phyloP scores from a whole-genome alignment of 192 early-diverging fungal species.

The Backusella psychrophila region DNA sequence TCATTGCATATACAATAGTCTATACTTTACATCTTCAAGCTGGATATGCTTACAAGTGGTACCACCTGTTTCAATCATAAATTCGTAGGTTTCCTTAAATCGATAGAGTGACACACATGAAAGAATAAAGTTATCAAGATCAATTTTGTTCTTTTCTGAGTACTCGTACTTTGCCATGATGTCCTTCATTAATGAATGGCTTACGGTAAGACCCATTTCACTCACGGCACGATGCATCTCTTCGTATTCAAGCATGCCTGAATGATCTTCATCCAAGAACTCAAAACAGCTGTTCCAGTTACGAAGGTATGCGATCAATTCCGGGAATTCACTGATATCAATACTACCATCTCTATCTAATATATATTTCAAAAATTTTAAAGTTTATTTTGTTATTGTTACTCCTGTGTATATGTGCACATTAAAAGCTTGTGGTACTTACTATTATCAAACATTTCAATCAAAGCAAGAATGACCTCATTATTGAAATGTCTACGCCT shows the following conservation, averaged over 20 bases:
- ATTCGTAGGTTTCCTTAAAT: not conserved
- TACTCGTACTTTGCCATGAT: not conserved
- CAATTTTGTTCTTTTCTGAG: not conserved
- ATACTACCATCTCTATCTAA: constrained; percentile 10
- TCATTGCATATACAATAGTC: not conserved
- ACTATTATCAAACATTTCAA: constrained; percentile 13
- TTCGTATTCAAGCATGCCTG: not conserved
- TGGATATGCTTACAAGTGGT: not conserved
- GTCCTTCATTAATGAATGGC: not conserved
- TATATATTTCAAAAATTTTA: not conserved
- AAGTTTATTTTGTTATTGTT: not conserved
- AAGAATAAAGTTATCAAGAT: constrained; percentile 10
- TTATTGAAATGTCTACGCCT: not conserved
- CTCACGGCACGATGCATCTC: constrained; percentile 1
- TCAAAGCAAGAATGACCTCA: not conserved
- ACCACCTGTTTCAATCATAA: not conserved
- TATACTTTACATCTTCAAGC: constrained; percentile 1
- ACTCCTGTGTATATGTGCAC: not conserved
- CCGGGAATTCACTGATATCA: not conserved
- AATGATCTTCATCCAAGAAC: not conserved
- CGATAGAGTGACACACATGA: constrained; percentile 4
- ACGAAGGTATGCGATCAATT: not conserved
- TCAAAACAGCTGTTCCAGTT: constrained; percentile 4
- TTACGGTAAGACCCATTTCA: not conserved
- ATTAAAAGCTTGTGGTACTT: not conserved